phyloP scores from a whole-genome alignment of 805 yeast species.

The Hanseniaspora clermontiae region DNA sequence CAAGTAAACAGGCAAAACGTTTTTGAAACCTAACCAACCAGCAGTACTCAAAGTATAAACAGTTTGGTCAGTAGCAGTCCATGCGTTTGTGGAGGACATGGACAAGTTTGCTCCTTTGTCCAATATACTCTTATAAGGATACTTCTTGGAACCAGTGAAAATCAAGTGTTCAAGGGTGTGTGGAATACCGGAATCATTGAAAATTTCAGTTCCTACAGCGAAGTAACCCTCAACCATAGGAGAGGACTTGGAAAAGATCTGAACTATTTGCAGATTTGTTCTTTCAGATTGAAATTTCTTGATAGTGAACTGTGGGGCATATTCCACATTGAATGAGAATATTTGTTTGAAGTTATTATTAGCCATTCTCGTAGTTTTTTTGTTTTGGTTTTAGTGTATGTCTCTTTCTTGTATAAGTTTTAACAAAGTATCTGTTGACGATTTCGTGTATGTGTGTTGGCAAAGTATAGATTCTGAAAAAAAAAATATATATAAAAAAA shows the following conservation, averaged over 20 bases:
- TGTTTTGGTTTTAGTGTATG: not conserved
- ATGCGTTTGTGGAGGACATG: constrained; percentile 82
- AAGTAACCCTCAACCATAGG: constrained; percentile 89
- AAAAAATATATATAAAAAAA: too few relatives aligned
- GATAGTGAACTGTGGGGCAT: constrained; percentile 51
- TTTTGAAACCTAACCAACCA: constrained; percentile 89
- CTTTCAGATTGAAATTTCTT: constrained; percentile 67
- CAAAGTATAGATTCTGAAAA: too few relatives aligned
- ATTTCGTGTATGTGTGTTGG: not conserved
- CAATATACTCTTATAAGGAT: constrained; percentile 81
- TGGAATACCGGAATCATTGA: constrained; percentile 81
- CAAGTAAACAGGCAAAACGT: constrained; percentile 72
- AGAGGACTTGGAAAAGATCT: constrained; percentile 58
- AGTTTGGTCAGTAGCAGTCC: constrained; percentile 94
- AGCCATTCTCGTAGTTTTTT: not conserved
- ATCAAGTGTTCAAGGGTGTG: constrained; percentile 90
- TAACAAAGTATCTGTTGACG: not conserved
- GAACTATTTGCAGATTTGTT: constrained; percentile 72
- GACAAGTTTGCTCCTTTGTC: constrained; percentile 77
- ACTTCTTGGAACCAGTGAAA: constrained; percentile 83
- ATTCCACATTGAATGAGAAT: constrained; percentile 51
- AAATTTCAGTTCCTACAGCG: constrained; percentile 88
- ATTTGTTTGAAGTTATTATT: constrained; percentile 29
- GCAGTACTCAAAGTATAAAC: constrained; percentile 85
- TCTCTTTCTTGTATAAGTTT: not conserved